These are phyloP conservation scores for Pythium coloratum DNA, from an alignment of 352 stramenopile genomes.

Conservation along the genomic window DNA sequence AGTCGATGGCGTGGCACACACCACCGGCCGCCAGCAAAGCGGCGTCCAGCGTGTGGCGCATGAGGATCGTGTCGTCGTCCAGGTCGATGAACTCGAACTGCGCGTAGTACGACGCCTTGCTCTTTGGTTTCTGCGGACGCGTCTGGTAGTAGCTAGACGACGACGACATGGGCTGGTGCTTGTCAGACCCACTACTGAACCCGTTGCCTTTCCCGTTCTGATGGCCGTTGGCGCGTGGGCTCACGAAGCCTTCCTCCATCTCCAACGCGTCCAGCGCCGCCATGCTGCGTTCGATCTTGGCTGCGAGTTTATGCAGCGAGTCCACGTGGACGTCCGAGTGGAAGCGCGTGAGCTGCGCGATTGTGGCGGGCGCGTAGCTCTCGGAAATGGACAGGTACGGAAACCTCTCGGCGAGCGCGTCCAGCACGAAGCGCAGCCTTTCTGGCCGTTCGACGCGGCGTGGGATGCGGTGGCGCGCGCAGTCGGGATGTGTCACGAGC, in stretches of 20 bases:
- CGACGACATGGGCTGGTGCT: slow-evolving; percentile 15
- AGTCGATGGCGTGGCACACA: slow-evolving; percentile 38
- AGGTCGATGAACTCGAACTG: slow-evolving; percentile 72
- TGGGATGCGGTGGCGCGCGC: slow-evolving; percentile 45
- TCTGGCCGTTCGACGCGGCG: slow-evolving; percentile 50
- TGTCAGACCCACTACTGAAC: slow-evolving; percentile 11
- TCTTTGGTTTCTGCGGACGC: slow-evolving; percentile 23
- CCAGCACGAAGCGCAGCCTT: slow-evolving; percentile 46
- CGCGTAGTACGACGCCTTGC: slow-evolving; percentile 50
- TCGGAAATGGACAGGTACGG: slow-evolving; percentile 32
- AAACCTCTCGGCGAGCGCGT: slow-evolving; percentile 33
- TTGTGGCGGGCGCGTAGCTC: slow-evolving; percentile 35
- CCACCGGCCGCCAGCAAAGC: slow-evolving; percentile 32
- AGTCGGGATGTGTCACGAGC: slow-evolving; percentile 55
- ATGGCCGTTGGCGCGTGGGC: background rate
- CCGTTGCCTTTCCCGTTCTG: slow-evolving; percentile 6
- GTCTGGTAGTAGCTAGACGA: slow-evolving; percentile 15
- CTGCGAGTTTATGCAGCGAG: slow-evolving; percentile 44
- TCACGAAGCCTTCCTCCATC: slow-evolving; percentile 20
- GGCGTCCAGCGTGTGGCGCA: slow-evolving; percentile 58
- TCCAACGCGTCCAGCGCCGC: slow-evolving; percentile 39
- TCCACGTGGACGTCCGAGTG: slow-evolving; percentile 61
- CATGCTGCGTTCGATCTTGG: slow-evolving; percentile 69
- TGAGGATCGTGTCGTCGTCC: slow-evolving; percentile 66
- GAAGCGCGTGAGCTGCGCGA: slow-evolving; percentile 54